phyloP scores from a whole-genome alignment of 2,329 filamentous ascomycete genomes.

The Phialophora verrucosa region DNA sequence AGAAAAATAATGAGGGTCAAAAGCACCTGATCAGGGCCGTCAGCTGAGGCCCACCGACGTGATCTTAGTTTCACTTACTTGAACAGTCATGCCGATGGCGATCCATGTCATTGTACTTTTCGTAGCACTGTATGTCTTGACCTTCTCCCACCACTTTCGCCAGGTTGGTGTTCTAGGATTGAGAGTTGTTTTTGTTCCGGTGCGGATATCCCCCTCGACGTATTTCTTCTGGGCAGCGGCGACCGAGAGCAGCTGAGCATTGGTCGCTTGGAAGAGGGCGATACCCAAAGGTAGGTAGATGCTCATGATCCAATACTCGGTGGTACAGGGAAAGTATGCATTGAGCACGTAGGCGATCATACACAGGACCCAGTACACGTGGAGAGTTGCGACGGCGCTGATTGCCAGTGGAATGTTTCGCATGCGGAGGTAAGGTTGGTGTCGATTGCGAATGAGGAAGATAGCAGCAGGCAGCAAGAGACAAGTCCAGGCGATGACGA shows the following conservation, averaged over 20 bases:
- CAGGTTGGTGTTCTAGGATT: conserved; percentile 40
- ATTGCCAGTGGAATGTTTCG: conserved; percentile 48
- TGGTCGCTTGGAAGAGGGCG: conserved; percentile 69
- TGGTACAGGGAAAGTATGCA: conserved; percentile 54
- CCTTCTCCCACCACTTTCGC: conserved; percentile 46
- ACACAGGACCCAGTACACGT: conserved; percentile 47
- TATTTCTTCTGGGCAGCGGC: conserved; percentile 58
- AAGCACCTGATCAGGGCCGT: conserved; percentile 54
- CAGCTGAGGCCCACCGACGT: neutral
- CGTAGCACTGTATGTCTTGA: conserved; percentile 54
- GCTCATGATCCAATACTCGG: conserved; percentile 71
- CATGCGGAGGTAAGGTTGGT: conserved; percentile 47
- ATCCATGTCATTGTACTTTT: conserved; percentile 59
- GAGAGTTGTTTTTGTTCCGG: conserved; percentile 1
- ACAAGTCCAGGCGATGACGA: conserved; percentile 44
- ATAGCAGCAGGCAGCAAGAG: conserved; percentile 42
- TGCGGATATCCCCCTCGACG: conserved; percentile 18
- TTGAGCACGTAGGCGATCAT: conserved; percentile 48
- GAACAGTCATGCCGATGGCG: conserved; percentile 60
- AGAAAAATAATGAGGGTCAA: conserved; percentile 66
- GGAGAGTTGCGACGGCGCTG: conserved; percentile 46
- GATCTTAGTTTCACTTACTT: conserved; percentile 51
- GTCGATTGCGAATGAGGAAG: conserved; percentile 45
- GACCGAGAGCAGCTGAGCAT: conserved; percentile 65
- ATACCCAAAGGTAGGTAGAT: conserved; percentile 69